These are phyloP conservation scores for Linum trigynum DNA, from an alignment of 345 rosid genomes.

Conservation along the genomic window DNA sequence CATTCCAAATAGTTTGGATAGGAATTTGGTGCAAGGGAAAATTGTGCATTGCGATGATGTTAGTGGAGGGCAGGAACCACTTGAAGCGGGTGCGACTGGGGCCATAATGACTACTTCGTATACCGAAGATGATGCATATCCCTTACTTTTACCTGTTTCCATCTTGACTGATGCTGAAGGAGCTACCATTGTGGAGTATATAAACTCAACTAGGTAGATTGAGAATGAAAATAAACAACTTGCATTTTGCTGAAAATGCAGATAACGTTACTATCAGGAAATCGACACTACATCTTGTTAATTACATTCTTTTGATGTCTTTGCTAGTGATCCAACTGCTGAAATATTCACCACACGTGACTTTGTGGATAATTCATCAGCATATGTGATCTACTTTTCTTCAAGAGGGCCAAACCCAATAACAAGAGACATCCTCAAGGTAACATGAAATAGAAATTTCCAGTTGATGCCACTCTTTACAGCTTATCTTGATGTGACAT, in stretches of 20 bases:
- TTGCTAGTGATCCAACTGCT: not conserved
- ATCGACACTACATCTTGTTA: too few relatives aligned
- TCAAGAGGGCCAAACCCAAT: constrained; percentile 32
- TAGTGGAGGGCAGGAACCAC: not conserved
- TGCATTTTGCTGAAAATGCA: not conserved
- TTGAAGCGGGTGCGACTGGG: constrained; percentile 14
- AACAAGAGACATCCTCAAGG: constrained; percentile 29
- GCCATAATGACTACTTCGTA: constrained; percentile 7
- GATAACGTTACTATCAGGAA: too few relatives aligned
- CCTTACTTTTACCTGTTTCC: constrained; percentile 22
- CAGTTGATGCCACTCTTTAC: not conserved
- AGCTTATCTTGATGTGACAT: not conserved
- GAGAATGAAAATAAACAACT: too few relatives aligned
- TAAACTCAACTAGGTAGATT: constrained; percentile 13
- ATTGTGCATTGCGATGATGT: constrained; percentile 2
- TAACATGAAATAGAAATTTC: not conserved
- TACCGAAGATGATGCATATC: constrained; percentile 9
- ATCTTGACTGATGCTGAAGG: constrained; percentile 3
- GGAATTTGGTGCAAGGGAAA: constrained; percentile 3
- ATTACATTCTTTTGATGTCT: not conserved
- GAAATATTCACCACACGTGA: not conserved
- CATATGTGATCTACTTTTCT: not conserved
- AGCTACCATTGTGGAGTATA: constrained; percentile 20
- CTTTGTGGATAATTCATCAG: not conserved
- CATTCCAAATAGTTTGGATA: not conserved